Percentiles rank a stretch among this genome's conserved stretches.
phyloP scores from a whole-genome alignment of 257 asterid genomes.

The Jaltomata sinuosa region DNA sequence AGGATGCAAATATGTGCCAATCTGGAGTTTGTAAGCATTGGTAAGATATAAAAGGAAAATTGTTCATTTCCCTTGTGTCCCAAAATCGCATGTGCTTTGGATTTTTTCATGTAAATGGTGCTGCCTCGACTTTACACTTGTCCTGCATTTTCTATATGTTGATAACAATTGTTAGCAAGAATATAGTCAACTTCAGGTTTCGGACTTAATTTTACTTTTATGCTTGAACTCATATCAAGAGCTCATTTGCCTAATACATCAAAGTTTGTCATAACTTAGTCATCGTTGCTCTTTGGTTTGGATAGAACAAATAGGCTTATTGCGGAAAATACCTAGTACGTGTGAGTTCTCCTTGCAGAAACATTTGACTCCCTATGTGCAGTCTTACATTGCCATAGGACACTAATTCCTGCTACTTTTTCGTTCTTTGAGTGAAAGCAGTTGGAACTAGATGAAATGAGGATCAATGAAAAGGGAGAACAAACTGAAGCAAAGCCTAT shows the following conservation, averaged over 20 bases:
- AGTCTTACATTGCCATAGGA: neutral
- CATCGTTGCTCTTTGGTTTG: neutral
- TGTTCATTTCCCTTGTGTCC: neutral
- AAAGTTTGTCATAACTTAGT: neutral
- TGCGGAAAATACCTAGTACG: neutral
- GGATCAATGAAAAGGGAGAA: neutral
- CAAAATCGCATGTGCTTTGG: neutral
- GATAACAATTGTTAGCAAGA: neutral
- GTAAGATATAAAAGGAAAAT: neutral
- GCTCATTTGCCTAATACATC: neutral
- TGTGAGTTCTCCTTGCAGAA: neutral
- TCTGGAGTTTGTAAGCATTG: neutral
- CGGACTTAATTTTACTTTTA: neutral
- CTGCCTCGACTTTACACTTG: neutral
- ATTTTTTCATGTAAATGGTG: neutral
- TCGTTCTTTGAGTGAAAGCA: neutral
- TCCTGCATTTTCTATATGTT: neutral
- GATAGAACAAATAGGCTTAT: neutral
- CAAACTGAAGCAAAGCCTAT: neutral
- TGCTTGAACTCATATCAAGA: neutral
- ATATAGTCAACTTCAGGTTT: neutral
- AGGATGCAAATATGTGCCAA: neutral
- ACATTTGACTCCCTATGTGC: neutral
- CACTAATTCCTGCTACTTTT: neutral
- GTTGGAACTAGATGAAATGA: neutral